Base-by-base conservation (phyloP, 495 filamentous ascomycete genomes). In the Penicillium goetzii region DNA sequence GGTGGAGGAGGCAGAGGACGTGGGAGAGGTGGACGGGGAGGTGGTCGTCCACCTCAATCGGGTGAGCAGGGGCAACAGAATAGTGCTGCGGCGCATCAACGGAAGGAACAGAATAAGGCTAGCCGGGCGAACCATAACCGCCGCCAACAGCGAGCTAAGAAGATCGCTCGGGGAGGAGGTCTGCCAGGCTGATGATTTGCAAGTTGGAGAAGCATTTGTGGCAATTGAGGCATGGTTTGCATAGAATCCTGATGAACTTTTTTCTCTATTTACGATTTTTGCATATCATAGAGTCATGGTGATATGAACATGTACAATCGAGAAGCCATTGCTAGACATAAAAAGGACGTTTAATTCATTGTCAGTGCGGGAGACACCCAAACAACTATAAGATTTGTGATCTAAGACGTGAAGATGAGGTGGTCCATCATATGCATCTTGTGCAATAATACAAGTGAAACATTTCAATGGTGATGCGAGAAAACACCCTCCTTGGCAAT, bases 71-170 rank as follows among this genome's bases (percentile, higher is more conserved):
- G 65, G 9, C 66, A 89, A 23, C 83, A 84, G 63, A 81, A 78
- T 9, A 88, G 85, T 2, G 84, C 89, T 58, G 77, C 76, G 49
- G 89, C 85, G 36, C 84, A 87, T 63, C 85, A 85, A 72, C 86
- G 81, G 73, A 97, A 91, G 78, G 91, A 89, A 77, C 86, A 86
- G 71, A 92, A 88, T 63, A 95, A 93, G 73, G 83, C 87, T 12
- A 85, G 86, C 19, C 80, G 87, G 60, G 91, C 89, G 47, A 92
- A 93, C 67, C 91, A 94, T 78, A 89, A 90, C 73, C 85, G 91
- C 36, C 83, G 90, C 62, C 86, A 93, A 60, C 88, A 90, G 70
- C 77, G 89, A 40, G 89, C 90, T 56, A 90, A 80, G 74, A 95
- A 95, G 80, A 90, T 94, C 82, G 87, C 86, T 21, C 82, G 88